These are phyloP conservation scores for Fragaria vesca DNA, from an alignment of 306 rosid genomes.

Conservation along the genomic window DNA sequence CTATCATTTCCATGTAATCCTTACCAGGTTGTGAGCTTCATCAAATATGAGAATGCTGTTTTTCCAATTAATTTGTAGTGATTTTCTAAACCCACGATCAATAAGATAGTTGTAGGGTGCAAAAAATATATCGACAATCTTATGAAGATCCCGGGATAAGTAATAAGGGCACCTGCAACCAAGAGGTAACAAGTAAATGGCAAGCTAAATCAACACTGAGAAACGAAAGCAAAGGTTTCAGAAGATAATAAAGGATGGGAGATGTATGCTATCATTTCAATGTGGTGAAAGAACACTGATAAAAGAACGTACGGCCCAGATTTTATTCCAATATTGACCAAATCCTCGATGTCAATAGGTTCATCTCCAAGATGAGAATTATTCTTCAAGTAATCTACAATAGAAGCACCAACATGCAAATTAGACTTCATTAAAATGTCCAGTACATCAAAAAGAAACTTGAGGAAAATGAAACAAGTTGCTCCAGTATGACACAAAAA, in stretches of 20 bases:
- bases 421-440: constrained; percentile 21
- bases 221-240: constrained; percentile 11
- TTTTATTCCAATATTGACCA: constrained; percentile 77
- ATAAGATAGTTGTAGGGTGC: constrained; percentile 97
- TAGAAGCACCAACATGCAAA: constrained; percentile 27
- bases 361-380: constrained; percentile 91
- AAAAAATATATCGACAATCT: constrained; percentile 72
- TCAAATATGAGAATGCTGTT: constrained; percentile 89
- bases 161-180: constrained; percentile 86
- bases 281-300: constrained; percentile 14
- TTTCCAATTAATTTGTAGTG: constrained; percentile 56
- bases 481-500: constrained; percentile 21
- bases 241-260: constrained; percentile 3
- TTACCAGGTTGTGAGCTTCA: constrained; percentile 97
- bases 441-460: constrained; percentile 19
- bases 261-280: not conserved
- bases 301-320: constrained; percentile 79
- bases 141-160: constrained; percentile 81
- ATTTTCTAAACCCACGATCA: constrained; percentile 59
- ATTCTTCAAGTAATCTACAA: constrained; percentile 61
- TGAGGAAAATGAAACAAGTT: constrained; percentile 15
- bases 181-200: constrained; percentile 23
- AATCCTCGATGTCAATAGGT: constrained; percentile 88
- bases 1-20: constrained; percentile 14
- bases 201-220: constrained; percentile 24